Evolutionary conservation across 2,329 filamentous ascomycete genomes (phyloP).

Genomic region (Beauveria australis): DNA sequence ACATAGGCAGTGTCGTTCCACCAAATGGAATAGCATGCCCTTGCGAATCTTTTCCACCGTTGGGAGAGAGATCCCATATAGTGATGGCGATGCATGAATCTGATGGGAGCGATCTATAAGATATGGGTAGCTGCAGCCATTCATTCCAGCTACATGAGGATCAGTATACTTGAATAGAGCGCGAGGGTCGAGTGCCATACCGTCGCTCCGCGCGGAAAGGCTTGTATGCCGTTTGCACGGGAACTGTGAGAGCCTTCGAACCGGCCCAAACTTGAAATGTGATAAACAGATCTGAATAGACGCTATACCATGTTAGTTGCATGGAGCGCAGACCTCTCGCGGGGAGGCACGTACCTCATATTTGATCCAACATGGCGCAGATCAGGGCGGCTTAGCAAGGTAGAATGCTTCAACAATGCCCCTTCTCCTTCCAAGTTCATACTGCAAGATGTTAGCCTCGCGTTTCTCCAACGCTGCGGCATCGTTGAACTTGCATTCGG

Average conservation of each 20-base stretch:
- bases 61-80: slow-evolving; percentile 86
- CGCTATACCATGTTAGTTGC: slow-evolving; percentile 35
- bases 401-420: slow-evolving; percentile 45
- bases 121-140: slow-evolving; percentile 83
- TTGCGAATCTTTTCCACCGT: slow-evolving; percentile 59
- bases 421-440: slow-evolving; percentile 41
- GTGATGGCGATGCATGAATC: slow-evolving; percentile 86
- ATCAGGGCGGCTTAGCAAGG: slow-evolving; percentile 68
- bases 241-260: slow-evolving; percentile 88
- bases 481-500: slow-evolving; percentile 45
- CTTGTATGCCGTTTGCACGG: slow-evolving; percentile 88
- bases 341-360: slow-evolving; percentile 45
- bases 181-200: slow-evolving; percentile 24
- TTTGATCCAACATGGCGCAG: slow-evolving; percentile 84
- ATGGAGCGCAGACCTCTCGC: not conserved
- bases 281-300: slow-evolving; percentile 82
- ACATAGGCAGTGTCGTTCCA: slow-evolving; percentile 85
- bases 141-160: slow-evolving; percentile 70
- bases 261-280: slow-evolving; percentile 93
- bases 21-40: slow-evolving; percentile 85
- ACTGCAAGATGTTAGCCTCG: slow-evolving; percentile 20
- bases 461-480: not conserved
- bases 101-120: slow-evolving; percentile 72
- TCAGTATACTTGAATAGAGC: not conserved
- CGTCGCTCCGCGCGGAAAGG: slow-evolving; percentile 69